A percentile compares a stretch with the other conserved stretches of the same genome.
phyloP scores from a whole-genome alignment of 2,329 filamentous ascomycete genomes.

The Trichophyton rubrum region DNA sequence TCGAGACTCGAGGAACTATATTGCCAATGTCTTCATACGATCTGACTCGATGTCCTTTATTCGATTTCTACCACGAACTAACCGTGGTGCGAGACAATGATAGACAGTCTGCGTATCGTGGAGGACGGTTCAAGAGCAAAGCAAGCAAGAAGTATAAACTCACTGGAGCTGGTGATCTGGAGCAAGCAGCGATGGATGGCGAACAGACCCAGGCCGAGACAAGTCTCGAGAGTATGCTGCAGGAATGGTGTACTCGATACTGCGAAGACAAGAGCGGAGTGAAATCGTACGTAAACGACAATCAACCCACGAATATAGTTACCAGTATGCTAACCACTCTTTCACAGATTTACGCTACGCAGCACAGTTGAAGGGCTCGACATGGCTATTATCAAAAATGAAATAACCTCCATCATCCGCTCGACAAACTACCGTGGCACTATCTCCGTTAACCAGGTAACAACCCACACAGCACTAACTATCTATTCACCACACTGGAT shows the following conservation, averaged over 20 bases:
- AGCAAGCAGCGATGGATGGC: background rate
- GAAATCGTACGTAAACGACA: slow-evolving; percentile 23
- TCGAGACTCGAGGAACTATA: slow-evolving; percentile 12
- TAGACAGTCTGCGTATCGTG: slow-evolving; percentile 18
- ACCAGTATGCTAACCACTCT: background rate
- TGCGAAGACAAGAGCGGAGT: slow-evolving; percentile 24
- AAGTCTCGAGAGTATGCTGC: slow-evolving; percentile 10
- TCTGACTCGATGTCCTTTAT: background rate
- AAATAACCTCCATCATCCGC: slow-evolving; percentile 27
- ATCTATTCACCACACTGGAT: slow-evolving; percentile 30
- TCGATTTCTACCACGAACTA: slow-evolving; percentile 9
- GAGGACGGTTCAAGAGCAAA: slow-evolving; percentile 15
- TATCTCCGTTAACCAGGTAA: slow-evolving; percentile 16
- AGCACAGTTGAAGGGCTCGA: slow-evolving; percentile 19
- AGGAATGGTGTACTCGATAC: slow-evolving; percentile 27
- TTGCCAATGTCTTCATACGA: background rate
- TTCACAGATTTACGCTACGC: slow-evolving; percentile 19
- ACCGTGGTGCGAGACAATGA: slow-evolving; percentile 18
- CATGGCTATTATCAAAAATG: slow-evolving; percentile 16
- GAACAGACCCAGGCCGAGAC: slow-evolving; percentile 2
- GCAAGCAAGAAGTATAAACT: slow-evolving; percentile 5
- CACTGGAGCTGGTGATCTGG: background rate
- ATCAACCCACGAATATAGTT: no score
- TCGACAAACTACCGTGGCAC: slow-evolving; percentile 27
- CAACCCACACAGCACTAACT: slow-evolving; percentile 22